Evolutionary conservation across 2,329 filamentous ascomycete genomes (phyloP), one percentile per base, ranked within the genome.

Genomic region (Septoria linicola): DNA sequence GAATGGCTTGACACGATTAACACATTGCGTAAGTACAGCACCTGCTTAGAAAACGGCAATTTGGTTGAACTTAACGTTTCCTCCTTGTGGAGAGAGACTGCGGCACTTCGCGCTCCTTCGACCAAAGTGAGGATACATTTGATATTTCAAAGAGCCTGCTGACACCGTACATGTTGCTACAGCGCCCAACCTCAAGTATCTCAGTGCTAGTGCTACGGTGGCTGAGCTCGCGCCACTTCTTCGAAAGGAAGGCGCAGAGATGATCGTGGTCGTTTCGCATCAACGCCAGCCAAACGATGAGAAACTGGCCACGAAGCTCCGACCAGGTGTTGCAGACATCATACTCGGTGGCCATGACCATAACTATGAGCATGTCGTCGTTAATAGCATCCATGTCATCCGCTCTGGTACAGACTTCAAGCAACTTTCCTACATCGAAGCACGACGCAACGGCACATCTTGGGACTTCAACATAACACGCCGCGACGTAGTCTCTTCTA

Each of bases 1-100:
- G 89, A 95, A 68, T 95, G 89, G 82, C 80, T 96, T 10, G 89
- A 84, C 53, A 95, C 89, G 0, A 91, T 96, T 71, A 96, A 95
- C 70, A 82, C 82, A 10, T 74, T 96, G 7, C 91, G n/a, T n/a
- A n/a, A n/a, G n/a, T n/a, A n/a, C n/a, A n/a, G n/a, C n/a, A n/a
- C n/a, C n/a, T n/a, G n/a, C n/a, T n/a, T n/a, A n/a, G n/a, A n/a
- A n/a, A n/a, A n/a, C n/a, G n/a, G n/a, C n/a, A n/a, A n/a, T n/a
- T n/a, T n/a, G n/a, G n/a, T n/a, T n/a, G n/a, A n/a, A n/a, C n/a
- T n/a, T n/a, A n/a, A n/a, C n/a, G n/a, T n/a, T n/a, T n/a, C n/a
- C n/a, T n/a, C n/a, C n/a, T n/a, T n/a, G n/a, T n/a, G n/a, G n/a
- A n/a, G n/a, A n/a, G n/a, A n/a, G n/a, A n/a, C n/a, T n/a, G n/a